Conservation (phyloP, 768 basidiomycete genomes). For the Erythrobasidium yunnanense region DNA sequence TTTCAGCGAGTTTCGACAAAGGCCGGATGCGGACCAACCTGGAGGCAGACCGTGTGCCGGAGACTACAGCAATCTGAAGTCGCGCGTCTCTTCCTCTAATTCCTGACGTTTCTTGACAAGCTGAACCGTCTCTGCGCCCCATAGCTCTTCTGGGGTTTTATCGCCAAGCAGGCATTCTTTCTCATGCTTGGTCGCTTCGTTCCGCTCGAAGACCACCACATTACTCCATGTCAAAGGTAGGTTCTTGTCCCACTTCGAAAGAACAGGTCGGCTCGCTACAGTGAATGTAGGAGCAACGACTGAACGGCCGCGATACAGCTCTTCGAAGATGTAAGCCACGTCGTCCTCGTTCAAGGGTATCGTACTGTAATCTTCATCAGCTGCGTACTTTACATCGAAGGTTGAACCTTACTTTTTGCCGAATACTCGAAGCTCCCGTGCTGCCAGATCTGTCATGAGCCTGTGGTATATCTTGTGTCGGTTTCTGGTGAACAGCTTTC, state of each 20-base stretch:
- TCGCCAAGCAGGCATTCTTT: slow-evolving; percentile 40
- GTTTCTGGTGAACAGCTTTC: slow-evolving; percentile 31
- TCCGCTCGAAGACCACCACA: slow-evolving; percentile 67
- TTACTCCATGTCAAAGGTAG: slow-evolving; percentile 63
- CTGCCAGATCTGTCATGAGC: slow-evolving; percentile 30
- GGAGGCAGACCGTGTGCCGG: no score
- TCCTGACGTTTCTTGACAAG: slow-evolving; percentile 52
- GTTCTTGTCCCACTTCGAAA: slow-evolving; percentile 68
- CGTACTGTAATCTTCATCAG: slow-evolving; percentile 46
- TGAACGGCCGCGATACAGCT: slow-evolving; percentile 62
- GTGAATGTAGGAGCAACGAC: slow-evolving; percentile 60
- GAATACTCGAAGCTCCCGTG: slow-evolving; percentile 26
- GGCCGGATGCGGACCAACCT: no score
- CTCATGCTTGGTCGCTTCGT: slow-evolving; percentile 48
- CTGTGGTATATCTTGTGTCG: slow-evolving; percentile 29
- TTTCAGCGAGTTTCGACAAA: no score
- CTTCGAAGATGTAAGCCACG: slow-evolving; percentile 72
- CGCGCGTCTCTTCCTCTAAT: slow-evolving; percentile 49
- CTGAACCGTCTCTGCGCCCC: slow-evolving; percentile 56
- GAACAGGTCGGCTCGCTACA: slow-evolving; percentile 59
- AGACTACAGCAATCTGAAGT: slow-evolving; percentile 12
- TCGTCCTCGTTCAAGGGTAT: slow-evolving; percentile 75
- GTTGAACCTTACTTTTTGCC: slow-evolving; percentile 27
- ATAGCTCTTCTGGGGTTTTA: slow-evolving; percentile 51
- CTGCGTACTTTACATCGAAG: neutral